Conservation (phyloP, 768 basidiomycete genomes). For the Lactifluus echinatus region DNA sequence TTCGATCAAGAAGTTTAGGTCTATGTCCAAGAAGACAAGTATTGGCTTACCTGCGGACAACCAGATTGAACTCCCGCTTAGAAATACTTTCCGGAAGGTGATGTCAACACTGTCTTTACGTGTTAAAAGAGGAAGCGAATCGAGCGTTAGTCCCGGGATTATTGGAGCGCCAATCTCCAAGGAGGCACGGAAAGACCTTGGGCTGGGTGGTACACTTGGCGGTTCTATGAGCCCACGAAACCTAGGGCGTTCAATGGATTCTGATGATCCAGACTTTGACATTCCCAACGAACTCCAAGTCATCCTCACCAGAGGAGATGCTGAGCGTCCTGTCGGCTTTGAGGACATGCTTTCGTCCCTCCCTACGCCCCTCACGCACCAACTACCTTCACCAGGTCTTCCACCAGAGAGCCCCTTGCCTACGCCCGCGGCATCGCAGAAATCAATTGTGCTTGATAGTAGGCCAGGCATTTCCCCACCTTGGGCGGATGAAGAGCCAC, state of each 20-base stretch:
- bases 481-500: slow-evolving; percentile 38
- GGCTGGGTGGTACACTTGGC: slow-evolving; percentile 62
- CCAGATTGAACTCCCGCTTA: slow-evolving; percentile 1
- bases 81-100: slow-evolving; percentile 14
- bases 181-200: slow-evolving; percentile 47
- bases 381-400: slow-evolving; percentile 33
- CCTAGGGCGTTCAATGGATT: slow-evolving; percentile 37
- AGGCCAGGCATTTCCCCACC: slow-evolving; percentile 36
- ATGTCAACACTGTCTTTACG: slow-evolving; percentile 16
- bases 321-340: slow-evolving; percentile 21
- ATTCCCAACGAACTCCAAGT: slow-evolving; percentile 71
- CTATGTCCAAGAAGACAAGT: slow-evolving; percentile 3
- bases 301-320: slow-evolving; percentile 41
- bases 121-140: slow-evolving; percentile 3
- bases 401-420: slow-evolving; percentile 38
- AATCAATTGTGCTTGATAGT: slow-evolving; percentile 17
- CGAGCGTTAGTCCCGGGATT: background rate
- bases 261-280: slow-evolving; percentile 63
- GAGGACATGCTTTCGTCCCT: slow-evolving; percentile 36
- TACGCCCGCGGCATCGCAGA: slow-evolving; percentile 9
- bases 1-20: background rate
- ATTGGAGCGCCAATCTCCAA: slow-evolving; percentile 35
- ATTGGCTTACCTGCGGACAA: background rate
- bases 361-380: background rate
- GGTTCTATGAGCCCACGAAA: slow-evolving; percentile 43